Base-by-base conservation (phyloP, 768 basidiomycete species). In the Mycena chlorophos region DNA sequence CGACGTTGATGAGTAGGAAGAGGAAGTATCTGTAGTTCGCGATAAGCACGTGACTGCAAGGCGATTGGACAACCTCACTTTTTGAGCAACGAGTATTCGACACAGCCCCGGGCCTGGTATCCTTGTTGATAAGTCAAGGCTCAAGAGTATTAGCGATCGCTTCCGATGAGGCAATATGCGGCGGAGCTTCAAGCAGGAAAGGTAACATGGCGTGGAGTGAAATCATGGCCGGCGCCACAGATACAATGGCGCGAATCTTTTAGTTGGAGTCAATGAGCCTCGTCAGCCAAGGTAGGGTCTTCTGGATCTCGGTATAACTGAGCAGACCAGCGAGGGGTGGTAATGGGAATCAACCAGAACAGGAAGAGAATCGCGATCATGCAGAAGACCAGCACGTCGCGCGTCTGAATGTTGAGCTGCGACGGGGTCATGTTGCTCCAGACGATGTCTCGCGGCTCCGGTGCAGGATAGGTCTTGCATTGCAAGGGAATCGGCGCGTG, bases 381-480 rank as follows among this genome's bases (percentile, higher is more conserved):
- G 14, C 70, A 76, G 20, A 91, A 71, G 2, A 95, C 91, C 25
- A 96, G 66, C 29, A 86, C 54, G 39, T 92, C 85, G 26, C 97
- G 86, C 3, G 84, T 76, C 43, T 82, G 78, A 17, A 85, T 75
- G 29, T 82, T 74, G 16, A 78, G 66, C 1, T 76, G 74, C 0
- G 91, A 82, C 20, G 87, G 83, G 2, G 86, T 77, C 75, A 98
- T 88, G 62, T 94, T 94, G 27, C 86, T 78, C 97, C 97, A 99
- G 19, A 98, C 84, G 53, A 98, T 91, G 68, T 98, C 96, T 46
- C 96, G 84, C 10, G 96, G 95, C 67, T 98, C 95, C 0, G 96
- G 96, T 0, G 96, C 94, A 19, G 84, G 81, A 55, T 76, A 80
- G 10, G 91, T 95, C 28, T 78, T 78, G 49, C 82, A 80, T 68